Conservation (phyloP, 2,329 filamentous ascomycete genomes). For the Fusarium sp. region DNA sequence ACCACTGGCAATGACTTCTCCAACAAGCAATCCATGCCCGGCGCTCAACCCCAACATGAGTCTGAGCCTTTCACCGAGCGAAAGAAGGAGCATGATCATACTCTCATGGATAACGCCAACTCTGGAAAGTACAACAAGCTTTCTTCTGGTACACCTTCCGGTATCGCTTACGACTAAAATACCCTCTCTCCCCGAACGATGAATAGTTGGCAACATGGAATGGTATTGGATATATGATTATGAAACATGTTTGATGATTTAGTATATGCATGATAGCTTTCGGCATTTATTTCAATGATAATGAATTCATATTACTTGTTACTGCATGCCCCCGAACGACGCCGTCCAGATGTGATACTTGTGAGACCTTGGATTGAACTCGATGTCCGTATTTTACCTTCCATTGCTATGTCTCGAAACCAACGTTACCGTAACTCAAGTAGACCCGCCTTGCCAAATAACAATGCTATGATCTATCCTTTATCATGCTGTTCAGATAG, state of each 20-base stretch:
- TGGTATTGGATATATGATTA: neutral
- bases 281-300: neutral
- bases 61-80: neutral
- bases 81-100: neutral
- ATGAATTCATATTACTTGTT: neutral
- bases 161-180: conserved; percentile 12
- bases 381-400: neutral
- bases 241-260: neutral
- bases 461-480: neutral
- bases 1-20: neutral
- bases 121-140: conserved; percentile 40
- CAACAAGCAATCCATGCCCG: neutral
- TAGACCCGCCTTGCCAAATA: neutral
- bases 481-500: neutral
- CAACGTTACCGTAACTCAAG: neutral
- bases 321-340: neutral
- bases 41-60: neutral
- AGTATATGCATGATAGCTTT: neutral
- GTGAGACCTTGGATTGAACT: neutral
- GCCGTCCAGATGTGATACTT: fast-evolving
- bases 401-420: neutral
- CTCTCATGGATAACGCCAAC: conserved; percentile 24
- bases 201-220: neutral
- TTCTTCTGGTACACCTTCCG: conserved; percentile 36
- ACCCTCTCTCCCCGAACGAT: fast-evolving